Evolutionary conservation across 768 basidiomycete species (phyloP).

Genomic region (Harrya chromipes): DNA sequence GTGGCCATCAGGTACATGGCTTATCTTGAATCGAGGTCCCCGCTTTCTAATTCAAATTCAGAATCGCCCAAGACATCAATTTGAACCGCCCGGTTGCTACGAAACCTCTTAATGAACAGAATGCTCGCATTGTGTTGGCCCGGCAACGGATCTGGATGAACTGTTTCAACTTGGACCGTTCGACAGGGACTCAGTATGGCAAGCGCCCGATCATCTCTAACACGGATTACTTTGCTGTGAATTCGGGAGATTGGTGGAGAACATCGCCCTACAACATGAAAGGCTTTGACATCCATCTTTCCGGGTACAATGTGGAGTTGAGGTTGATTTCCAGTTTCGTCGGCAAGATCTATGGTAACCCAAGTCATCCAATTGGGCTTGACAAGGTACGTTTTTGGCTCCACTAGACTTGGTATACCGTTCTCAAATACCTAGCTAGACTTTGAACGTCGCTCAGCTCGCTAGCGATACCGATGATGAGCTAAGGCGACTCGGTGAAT

Average conservation of each 20-base stretch:
- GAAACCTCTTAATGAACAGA: conserved; percentile 73
- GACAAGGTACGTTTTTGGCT: conserved; percentile 52
- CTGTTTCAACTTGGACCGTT: conserved; percentile 89
- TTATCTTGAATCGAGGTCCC: not conserved
- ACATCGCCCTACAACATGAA: conserved; percentile 64
- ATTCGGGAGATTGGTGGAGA: conserved; percentile 69
- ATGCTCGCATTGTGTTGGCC: conserved; percentile 84
- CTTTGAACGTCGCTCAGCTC: conserved; percentile 59
- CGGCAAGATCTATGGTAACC: conserved; percentile 67
- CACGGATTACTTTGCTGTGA: conserved; percentile 71
- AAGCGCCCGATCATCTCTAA: conserved; percentile 79
- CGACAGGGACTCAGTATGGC: conserved; percentile 85
- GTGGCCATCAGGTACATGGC: conserved; percentile 71
- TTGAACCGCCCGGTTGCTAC: conserved; percentile 74
- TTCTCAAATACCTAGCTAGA: conserved; percentile 35
- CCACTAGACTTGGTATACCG: not conserved
- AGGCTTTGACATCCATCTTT: conserved; percentile 78
- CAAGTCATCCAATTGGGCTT: conserved; percentile 68
- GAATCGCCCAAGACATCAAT: conserved; percentile 87
- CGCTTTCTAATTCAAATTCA: conserved; percentile 29
- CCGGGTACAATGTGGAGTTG: conserved; percentile 73
- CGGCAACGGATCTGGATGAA: conserved; percentile 88
- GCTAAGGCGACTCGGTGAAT: conserved; percentile 50
- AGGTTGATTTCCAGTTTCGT: conserved; percentile 60
- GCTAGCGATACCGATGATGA: conserved; percentile 69